A percentile compares a stretch with the other conserved stretches of the same genome.
Conservation (phyloP, 2,329 filamentous ascomycete genomes). For the Phaeosphaeria sp. region DNA sequence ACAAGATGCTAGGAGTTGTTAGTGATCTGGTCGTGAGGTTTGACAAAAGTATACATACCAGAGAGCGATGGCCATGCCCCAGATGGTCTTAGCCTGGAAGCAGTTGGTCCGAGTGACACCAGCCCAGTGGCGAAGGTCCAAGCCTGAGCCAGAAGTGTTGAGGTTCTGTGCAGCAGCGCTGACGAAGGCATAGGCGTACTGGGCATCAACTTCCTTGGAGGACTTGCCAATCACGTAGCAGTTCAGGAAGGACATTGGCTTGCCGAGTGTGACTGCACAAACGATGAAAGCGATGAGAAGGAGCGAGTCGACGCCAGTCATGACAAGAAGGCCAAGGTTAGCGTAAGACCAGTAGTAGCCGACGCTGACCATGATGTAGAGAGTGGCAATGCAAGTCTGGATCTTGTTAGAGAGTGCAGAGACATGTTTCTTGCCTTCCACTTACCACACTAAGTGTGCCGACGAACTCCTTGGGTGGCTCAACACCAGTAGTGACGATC, state of each 20-base stretch:
- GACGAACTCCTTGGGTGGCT: slow-evolving; percentile 74
- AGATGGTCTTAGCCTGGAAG: slow-evolving; percentile 83
- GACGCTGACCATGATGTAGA: slow-evolving; percentile 74
- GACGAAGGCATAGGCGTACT: slow-evolving; percentile 61
- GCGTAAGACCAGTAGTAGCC: slow-evolving; percentile 84
- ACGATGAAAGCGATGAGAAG: slow-evolving; percentile 80
- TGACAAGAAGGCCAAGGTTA: slow-evolving; percentile 74
- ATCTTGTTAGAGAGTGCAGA: slow-evolving; percentile 16
- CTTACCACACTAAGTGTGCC: slow-evolving; percentile 81
- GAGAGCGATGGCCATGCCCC: slow-evolving; percentile 82
- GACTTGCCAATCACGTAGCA: slow-evolving; percentile 66
- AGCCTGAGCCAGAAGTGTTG: slow-evolving; percentile 56
- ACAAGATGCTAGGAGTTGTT: slow-evolving; percentile 49
- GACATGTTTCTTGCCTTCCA: slow-evolving; percentile 22
- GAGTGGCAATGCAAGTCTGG: slow-evolving; percentile 77
- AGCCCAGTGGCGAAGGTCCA: slow-evolving; percentile 63
- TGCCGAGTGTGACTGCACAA: slow-evolving; percentile 77
- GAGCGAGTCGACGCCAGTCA: slow-evolving; percentile 69
- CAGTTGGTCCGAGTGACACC: slow-evolving; percentile 70
- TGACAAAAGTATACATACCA: slow-evolving; percentile 58
- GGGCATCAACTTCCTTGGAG: slow-evolving; percentile 52
- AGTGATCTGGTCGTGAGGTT: slow-evolving; percentile 2
- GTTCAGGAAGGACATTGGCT: slow-evolving; percentile 78
- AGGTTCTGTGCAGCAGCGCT: slow-evolving; percentile 60
- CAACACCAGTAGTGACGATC: slow-evolving; percentile 70